These are phyloP conservation scores for Cordyceps cateniannulata DNA, from an alignment of 2,329 filamentous ascomycete genomes.

Conservation along the genomic window DNA sequence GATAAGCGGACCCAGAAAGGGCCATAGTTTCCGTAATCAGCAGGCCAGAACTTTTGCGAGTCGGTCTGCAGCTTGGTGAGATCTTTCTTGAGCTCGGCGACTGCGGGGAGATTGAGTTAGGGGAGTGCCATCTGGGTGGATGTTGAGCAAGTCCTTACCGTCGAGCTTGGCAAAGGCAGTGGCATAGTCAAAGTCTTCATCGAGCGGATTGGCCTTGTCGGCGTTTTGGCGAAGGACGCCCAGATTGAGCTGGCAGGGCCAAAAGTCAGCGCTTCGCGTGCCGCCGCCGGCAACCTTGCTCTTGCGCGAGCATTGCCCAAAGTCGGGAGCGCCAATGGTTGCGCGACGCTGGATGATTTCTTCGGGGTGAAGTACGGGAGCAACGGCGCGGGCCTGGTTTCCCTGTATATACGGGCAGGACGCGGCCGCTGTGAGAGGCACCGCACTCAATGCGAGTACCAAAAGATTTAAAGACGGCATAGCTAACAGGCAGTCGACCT, in stretches of 20 bases:
- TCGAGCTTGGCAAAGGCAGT: constrained; percentile 62
- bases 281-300: constrained; percentile 52
- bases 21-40: constrained; percentile 75
- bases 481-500: background rate
- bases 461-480: constrained; percentile 3
- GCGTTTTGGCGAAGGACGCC: constrained; percentile 70
- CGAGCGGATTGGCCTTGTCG: constrained; percentile 55
- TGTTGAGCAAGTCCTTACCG: constrained; percentile 13
- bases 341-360: constrained; percentile 5
- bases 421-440: background rate
- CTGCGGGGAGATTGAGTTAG: constrained; percentile 23
- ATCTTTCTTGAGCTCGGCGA: constrained; percentile 67
- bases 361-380: constrained; percentile 7
- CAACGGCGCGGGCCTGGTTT: constrained; percentile 1
- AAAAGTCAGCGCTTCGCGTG: constrained; percentile 65
- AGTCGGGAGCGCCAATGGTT: background rate
- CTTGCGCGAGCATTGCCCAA: constrained; percentile 10
- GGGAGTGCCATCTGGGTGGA: background rate
- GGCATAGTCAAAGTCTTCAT: constrained; percentile 64
- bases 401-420: constrained; percentile 11
- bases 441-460: constrained; percentile 1
- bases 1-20: constrained; percentile 75
- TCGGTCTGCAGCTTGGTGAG: constrained; percentile 64
- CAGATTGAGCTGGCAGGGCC: constrained; percentile 61
- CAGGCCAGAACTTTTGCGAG: constrained; percentile 76